Percentiles rank a stretch among this genome's conserved stretches.
These are phyloP conservation scores for Daldinia sp. DNA, from an alignment of 2,329 filamentous ascomycete genomes.

Conservation along the genomic window DNA sequence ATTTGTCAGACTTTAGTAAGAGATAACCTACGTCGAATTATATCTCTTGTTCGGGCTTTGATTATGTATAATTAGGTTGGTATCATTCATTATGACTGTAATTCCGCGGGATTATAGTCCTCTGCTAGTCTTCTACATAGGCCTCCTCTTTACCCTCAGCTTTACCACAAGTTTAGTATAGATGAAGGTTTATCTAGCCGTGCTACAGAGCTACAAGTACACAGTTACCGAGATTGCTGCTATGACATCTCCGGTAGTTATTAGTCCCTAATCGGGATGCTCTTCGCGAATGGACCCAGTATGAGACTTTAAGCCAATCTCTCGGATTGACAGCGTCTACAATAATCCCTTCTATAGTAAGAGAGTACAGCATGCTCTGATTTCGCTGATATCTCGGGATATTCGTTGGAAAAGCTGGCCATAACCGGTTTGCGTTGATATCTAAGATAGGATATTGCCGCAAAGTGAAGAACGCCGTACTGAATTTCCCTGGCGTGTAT, in stretches of 20 bases:
- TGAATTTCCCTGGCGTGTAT: constrained; percentile 1
- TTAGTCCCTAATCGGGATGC: background rate
- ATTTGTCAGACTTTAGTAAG: constrained; percentile 35
- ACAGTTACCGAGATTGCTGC: constrained; percentile 25
- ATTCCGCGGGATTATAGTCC: constrained; percentile 36
- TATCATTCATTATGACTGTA: constrained; percentile 18
- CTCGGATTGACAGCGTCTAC: constrained; percentile 14
- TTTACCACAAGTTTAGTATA: constrained; percentile 18
- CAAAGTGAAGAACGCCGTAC: background rate
- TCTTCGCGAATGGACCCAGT: constrained; percentile 9
- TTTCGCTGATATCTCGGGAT: constrained; percentile 27
- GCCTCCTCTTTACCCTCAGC: constrained; percentile 11
- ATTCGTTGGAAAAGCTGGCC: background rate
- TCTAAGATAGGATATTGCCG: constrained; percentile 8
- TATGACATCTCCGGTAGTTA: constrained; percentile 29
- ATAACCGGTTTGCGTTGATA: constrained; percentile 12
- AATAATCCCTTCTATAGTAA: constrained; percentile 7
- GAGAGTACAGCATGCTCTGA: constrained; percentile 1
- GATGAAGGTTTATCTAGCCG: constrained; percentile 6
- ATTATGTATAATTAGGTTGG: constrained; percentile 26
- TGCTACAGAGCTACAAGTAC: constrained; percentile 22
- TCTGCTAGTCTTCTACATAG: constrained; percentile 30
- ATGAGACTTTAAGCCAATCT: constrained; percentile 7
- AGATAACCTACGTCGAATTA: constrained; percentile 32
- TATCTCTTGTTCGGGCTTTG: constrained; percentile 33